A percentile compares a stretch with the other conserved stretches of the same genome.
Conservation (phyloP, 2,329 filamentous ascomycete genomes). For the Pseudogymnoascus sp. region DNA sequence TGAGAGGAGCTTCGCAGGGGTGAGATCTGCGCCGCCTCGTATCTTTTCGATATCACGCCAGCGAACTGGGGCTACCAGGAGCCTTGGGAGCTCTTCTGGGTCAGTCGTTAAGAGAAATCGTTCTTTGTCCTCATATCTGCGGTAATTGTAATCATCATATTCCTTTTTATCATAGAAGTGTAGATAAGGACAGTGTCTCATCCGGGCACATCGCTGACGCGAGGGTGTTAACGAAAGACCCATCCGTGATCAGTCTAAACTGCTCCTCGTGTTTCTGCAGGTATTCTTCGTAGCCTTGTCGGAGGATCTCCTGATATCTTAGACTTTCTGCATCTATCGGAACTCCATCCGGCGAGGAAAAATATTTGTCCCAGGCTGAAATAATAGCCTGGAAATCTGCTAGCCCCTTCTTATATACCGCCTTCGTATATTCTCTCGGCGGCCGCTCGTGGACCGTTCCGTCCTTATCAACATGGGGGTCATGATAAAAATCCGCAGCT, state of each 20-base stretch:
- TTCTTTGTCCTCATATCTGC: too few relatives aligned
- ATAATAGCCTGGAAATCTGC: neutral
- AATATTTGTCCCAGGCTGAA: neutral
- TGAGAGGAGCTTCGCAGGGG: neutral
- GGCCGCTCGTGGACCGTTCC: too few relatives aligned
- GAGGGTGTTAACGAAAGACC: neutral
- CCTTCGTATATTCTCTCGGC: too few relatives aligned
- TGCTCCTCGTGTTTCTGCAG: neutral
- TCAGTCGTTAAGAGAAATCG: neutral
- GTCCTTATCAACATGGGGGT: too few relatives aligned
- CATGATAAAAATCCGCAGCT: too few relatives aligned
- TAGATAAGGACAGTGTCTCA: neutral
- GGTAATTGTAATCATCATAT: too few relatives aligned
- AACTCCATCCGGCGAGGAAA: neutral
- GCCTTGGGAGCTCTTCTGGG: neutral
- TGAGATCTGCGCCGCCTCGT: neutral
- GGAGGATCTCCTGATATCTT: neutral
- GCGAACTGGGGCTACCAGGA: neutral
- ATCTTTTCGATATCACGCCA: neutral
- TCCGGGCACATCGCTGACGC: conserved; percentile 1
- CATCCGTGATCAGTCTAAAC: neutral
- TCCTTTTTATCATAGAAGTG: neutral
- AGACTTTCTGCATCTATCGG: neutral
- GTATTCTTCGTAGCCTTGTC: neutral
- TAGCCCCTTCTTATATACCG: neutral